Base-by-base conservation (phyloP, 2,329 filamentous ascomycete species). In the Ceratocystiopsis sp. region DNA sequence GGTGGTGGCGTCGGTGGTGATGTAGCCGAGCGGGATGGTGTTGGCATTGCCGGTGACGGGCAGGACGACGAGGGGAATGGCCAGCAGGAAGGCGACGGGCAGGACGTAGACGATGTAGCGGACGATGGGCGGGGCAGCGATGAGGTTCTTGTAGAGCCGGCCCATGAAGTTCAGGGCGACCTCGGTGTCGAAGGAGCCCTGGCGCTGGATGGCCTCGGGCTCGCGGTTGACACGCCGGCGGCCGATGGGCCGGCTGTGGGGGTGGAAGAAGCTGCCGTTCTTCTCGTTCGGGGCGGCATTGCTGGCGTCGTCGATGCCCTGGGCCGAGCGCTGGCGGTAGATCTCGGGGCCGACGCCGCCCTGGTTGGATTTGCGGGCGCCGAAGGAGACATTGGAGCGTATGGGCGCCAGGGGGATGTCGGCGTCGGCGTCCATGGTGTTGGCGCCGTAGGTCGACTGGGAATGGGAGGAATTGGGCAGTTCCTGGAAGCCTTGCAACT, bases 71-170 rank as follows among this genome's bases (percentile, higher is more conserved):
- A 83, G 63, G 13, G 78, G 78, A 7, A 76, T 55, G 9, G 75
- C 75, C 42, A 84, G 65, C 21, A 79, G 53, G 15, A 78, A 46
- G 38, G 68, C 75, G 29, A 83, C 61, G 6, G 79, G 79, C 19
- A 78, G 59, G 48, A 83, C 69, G 54, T 82, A 83, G 49, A 83
- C 66, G 40, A 80, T 61, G 54, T 83, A 83, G 39, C 78, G 67
- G 4, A 74, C 78, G 47, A 80, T 53, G 48, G 76, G 65, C 9
- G 74, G 78, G 53, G 77, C 77, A 51, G 66, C 64, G 46, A 81
- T 61, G 48, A 84, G 67, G 56, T 71, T 78, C 53, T 68, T 66
- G 59, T 83, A 80, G 34, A 83, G 54, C 46, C 67, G 67, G 38
- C 79, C 79, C 65, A 84, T 73, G 47, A 70, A 70, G 51, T 76